phyloP scores from a whole-genome alignment of 192 early-diverging fungal species.

The Funneliformis mosseae region DNA sequence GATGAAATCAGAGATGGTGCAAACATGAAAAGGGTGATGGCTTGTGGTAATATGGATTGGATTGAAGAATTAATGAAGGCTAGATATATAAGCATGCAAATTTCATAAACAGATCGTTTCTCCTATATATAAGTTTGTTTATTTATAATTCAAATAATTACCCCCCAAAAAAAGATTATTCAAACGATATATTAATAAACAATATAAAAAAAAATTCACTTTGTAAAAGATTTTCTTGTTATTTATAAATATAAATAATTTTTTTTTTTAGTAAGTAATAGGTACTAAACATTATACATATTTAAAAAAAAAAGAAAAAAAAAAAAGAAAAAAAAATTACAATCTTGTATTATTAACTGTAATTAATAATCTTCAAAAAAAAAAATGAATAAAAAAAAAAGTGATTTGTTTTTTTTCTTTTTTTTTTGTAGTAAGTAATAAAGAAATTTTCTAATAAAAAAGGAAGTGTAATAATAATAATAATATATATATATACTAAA shows the following conservation, averaged over 20 bases:
- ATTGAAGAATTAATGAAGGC: constrained; percentile 32
- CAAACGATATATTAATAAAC: not conserved
- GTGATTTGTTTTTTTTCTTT: too few species aligned
- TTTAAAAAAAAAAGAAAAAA: not conserved
- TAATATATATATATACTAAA: too few species aligned
- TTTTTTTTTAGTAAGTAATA: not conserved
- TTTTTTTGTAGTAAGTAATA: too few species aligned
- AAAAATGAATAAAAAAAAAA: not conserved
- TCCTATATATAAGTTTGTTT: not conserved
- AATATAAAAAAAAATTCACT: not conserved
- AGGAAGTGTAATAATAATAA: too few species aligned
- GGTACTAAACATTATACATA: not conserved
- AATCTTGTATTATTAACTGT: not conserved
- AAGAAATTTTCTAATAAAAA: not conserved
- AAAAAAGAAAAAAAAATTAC: too few species aligned
- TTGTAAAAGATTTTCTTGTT: not conserved
- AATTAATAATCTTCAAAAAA: not conserved
- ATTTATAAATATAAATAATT: not conserved
- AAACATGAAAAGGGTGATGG: constrained; percentile 31
- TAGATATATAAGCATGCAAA: constrained; percentile 6
- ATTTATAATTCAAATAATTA: not conserved
- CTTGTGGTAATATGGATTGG: constrained; percentile 35
- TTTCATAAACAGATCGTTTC: not conserved
- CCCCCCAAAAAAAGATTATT: not conserved
- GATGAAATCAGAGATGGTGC: constrained; percentile 19